phyloP scores from a whole-genome alignment of 768 basidiomycete species.

The Boletus fagicola region DNA sequence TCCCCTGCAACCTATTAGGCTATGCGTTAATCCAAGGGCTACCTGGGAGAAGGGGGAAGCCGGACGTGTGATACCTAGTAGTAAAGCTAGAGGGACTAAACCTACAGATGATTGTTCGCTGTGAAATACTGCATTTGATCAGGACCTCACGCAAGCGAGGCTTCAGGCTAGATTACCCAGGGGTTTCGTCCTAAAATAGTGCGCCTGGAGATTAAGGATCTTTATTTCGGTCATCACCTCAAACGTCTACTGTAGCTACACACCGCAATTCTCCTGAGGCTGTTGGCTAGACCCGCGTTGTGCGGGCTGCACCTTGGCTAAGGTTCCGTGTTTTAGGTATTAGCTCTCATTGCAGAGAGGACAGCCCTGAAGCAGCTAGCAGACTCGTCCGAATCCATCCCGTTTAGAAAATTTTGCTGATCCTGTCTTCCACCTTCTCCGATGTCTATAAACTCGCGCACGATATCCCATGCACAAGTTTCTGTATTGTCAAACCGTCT shows the following conservation, averaged over 20 bases:
- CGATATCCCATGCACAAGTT: not conserved
- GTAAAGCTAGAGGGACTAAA: not conserved
- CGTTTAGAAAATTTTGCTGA: not conserved
- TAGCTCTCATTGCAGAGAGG: not conserved
- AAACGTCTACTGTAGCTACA: not conserved
- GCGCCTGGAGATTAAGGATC: not conserved
- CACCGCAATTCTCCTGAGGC: not conserved
- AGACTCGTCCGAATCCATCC: conserved; percentile 14
- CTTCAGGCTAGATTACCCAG: not conserved
- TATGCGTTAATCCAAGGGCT: not conserved
- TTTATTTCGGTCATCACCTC: not conserved
- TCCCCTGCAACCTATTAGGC: not conserved
- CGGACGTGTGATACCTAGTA: not conserved
- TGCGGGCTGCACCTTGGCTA: too few relatives aligned
- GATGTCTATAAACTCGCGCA: not conserved
- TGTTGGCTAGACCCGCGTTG: too few relatives aligned
- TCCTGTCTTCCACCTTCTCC: too few relatives aligned
- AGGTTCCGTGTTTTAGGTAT: not conserved
- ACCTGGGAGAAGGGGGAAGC: not conserved
- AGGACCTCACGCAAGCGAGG: not conserved
- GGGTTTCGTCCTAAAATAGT: not conserved
- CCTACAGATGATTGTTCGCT: not conserved
- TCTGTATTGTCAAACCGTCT: conserved; percentile 1
- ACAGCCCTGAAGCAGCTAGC: not conserved
- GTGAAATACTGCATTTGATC: not conserved